Evolutionary conservation across 768 basidiomycete genomes (phyloP).

Genomic region (Lentinula raphanica): DNA sequence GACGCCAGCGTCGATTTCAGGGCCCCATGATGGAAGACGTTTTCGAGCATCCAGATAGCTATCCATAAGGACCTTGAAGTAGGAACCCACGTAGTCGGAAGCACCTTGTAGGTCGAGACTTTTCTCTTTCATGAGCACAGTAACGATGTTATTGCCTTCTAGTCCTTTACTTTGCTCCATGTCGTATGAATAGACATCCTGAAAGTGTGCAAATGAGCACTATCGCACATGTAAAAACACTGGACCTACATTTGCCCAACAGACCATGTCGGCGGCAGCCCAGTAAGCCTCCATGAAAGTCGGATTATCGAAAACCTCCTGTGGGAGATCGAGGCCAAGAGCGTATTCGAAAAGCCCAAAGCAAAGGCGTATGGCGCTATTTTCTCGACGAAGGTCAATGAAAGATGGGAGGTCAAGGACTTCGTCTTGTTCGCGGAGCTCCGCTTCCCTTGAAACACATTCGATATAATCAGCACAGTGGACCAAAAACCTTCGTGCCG

Average conservation of each 20-base stretch:
- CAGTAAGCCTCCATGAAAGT: conserved; percentile 49
- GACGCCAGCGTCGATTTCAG: conserved; percentile 45
- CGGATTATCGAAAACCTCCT: conserved; percentile 54
- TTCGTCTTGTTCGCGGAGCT: conserved; percentile 50
- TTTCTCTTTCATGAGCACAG: conserved; percentile 58
- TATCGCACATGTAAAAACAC: neutral
- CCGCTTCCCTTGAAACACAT: conserved; percentile 55
- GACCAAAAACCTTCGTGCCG: conserved; percentile 43
- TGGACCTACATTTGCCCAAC: conserved; percentile 61
- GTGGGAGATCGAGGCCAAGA: conserved; percentile 57
- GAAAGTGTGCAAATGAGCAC: conserved; percentile 3
- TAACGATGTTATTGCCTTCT: conserved; percentile 62
- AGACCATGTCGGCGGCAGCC: conserved; percentile 60
- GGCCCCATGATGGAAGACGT: conserved; percentile 44
- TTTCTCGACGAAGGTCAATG: conserved; percentile 57
- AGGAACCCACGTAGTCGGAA: conserved; percentile 48
- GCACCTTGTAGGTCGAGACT: conserved; percentile 52
- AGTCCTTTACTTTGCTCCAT: conserved; percentile 67
- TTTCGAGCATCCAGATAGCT: conserved; percentile 41
- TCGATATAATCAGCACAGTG: conserved; percentile 53
- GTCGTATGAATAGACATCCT: conserved; percentile 72
- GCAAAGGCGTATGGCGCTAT: conserved; percentile 61
- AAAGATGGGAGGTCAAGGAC: conserved; percentile 52
- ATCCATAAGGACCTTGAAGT: conserved; percentile 47
- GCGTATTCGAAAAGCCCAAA: conserved; percentile 59